Conservation (phyloP, 2,329 filamentous ascomycete species). For the Fonsecaea pedrosoi region DNA sequence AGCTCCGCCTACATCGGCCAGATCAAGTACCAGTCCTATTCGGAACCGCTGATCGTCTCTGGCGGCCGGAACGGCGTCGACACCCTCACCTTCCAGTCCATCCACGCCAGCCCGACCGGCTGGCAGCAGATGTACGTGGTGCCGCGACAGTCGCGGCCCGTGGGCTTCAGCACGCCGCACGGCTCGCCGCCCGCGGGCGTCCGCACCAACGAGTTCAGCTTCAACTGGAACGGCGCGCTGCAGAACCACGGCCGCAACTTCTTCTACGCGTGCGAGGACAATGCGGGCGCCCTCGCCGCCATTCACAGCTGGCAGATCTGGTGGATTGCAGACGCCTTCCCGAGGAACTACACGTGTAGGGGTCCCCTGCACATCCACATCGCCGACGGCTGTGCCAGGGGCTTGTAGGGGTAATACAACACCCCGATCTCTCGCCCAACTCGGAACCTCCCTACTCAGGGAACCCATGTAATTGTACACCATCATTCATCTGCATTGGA, state of each 20-base stretch:
- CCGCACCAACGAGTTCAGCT: slow-evolving; percentile 22
- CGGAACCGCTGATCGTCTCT: slow-evolving; percentile 22
- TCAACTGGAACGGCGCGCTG: slow-evolving; percentile 14
- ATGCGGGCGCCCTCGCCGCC: slow-evolving; percentile 3
- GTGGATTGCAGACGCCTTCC: slow-evolving; percentile 18
- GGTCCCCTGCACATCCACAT: slow-evolving; percentile 10
- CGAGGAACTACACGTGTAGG: slow-evolving; percentile 13
- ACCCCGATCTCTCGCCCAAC: neutral
- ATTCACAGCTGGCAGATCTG: slow-evolving; percentile 25
- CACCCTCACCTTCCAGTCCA: slow-evolving; percentile 21
- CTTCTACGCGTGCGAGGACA: slow-evolving; percentile 24
- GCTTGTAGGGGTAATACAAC: neutral
- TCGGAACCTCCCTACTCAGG: neutral
- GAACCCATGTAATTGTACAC: neutral
- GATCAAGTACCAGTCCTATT: slow-evolving; percentile 30
- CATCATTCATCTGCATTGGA: neutral
- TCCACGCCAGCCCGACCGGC: slow-evolving; percentile 23
- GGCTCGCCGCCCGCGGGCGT: slow-evolving; percentile 15
- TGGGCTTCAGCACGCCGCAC: slow-evolving; percentile 24
- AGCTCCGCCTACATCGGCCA: slow-evolving; percentile 24
- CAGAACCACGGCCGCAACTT: slow-evolving; percentile 18
- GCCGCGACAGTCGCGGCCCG: slow-evolving; percentile 10
- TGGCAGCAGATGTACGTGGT: slow-evolving; percentile 25
- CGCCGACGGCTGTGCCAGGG: neutral
- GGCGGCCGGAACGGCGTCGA: slow-evolving; percentile 7